phyloP scores from a whole-genome alignment of 352 stramenopile genomes.

The Pythium aquatile region DNA sequence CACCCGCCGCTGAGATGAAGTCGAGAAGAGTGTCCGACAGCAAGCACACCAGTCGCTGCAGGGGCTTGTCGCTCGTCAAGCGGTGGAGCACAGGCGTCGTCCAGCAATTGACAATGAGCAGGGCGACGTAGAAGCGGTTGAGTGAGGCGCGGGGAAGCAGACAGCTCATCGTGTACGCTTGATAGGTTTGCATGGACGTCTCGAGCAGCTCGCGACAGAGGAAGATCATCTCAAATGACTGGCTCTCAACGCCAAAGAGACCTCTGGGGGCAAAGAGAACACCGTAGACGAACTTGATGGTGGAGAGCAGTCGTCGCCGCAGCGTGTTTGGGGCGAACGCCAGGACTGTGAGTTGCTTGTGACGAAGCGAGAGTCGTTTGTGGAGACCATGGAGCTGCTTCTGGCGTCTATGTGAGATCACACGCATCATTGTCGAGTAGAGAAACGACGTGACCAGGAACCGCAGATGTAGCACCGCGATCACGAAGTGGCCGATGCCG shows the following conservation, averaged over 20 bases:
- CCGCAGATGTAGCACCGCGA: conserved; percentile 2
- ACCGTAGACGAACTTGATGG: neutral
- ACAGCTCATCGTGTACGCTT: conserved; percentile 17
- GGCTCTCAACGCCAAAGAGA: conserved; percentile 18
- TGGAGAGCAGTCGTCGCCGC: neutral
- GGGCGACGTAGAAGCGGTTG: conserved; percentile 12
- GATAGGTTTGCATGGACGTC: conserved; percentile 15
- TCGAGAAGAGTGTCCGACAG: conserved; percentile 14
- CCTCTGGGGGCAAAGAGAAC: neutral
- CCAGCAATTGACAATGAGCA: conserved; percentile 23
- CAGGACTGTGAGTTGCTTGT: neutral
- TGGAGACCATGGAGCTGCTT: neutral
- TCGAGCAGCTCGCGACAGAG: conserved; percentile 17
- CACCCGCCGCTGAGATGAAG: conserved; percentile 10
- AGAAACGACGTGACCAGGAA: neutral
- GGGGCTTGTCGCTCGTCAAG: neutral
- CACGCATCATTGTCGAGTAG: no score
- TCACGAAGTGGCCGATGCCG: neutral
- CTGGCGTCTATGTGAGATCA: neutral
- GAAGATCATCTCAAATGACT: conserved; percentile 23
- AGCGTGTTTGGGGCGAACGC: neutral
- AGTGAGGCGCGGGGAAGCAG: conserved; percentile 2
- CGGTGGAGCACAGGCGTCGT: conserved; percentile 13
- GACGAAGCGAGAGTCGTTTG: neutral
- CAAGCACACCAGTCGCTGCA: conserved; percentile 13